A percentile compares a stretch with the other conserved stretches of the same genome.
phyloP scores from a whole-genome alignment of 2,329 filamentous ascomycete genomes.

The Leptographium wingfieldii region DNA sequence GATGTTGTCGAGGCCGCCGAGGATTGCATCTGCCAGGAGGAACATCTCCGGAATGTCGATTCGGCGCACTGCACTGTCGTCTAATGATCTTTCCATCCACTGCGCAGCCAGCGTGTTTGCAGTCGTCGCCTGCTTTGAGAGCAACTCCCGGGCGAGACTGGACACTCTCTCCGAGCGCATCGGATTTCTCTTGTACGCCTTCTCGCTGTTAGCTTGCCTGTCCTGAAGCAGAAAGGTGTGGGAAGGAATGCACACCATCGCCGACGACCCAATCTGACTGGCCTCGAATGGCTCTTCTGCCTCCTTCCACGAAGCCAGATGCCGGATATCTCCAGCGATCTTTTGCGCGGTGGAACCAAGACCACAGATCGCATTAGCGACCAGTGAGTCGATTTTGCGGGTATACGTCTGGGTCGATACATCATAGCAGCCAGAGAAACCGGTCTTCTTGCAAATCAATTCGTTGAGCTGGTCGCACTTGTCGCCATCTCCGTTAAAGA shows the following conservation, averaged over 20 bases:
- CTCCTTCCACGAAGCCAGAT: slow-evolving; percentile 3
- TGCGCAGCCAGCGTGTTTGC: slow-evolving; percentile 59
- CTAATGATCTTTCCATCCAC: slow-evolving; percentile 63
- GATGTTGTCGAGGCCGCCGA: slow-evolving; percentile 49
- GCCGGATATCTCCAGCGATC: slow-evolving; percentile 17
- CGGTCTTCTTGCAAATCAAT: slow-evolving; percentile 40
- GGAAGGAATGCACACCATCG: slow-evolving; percentile 23
- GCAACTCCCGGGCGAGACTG: slow-evolving; percentile 25
- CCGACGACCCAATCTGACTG: slow-evolving; percentile 59
- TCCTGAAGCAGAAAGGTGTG: background rate
- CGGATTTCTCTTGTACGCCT: slow-evolving; percentile 29
- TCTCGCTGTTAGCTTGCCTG: slow-evolving; percentile 13
- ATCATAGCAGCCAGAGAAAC: slow-evolving; percentile 39
- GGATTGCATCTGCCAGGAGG: slow-evolving; percentile 54
- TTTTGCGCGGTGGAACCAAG: slow-evolving; percentile 50
- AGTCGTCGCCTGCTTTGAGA: slow-evolving; percentile 27
- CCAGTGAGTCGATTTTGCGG: slow-evolving; percentile 67
- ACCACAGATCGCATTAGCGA: slow-evolving; percentile 69
- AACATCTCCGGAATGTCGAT: slow-evolving; percentile 54
- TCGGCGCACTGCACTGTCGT: slow-evolving; percentile 58
- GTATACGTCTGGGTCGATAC: slow-evolving; percentile 50
- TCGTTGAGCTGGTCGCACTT: slow-evolving; percentile 44
- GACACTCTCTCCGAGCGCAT: slow-evolving; percentile 36
- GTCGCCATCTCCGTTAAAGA: slow-evolving; percentile 33
- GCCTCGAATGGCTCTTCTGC: slow-evolving; percentile 73